Evolutionary conservation across 805 yeast genomes (phyloP), one percentile per base, ranked within the genome.

Genomic region (Starmerella kuoi): DNA sequence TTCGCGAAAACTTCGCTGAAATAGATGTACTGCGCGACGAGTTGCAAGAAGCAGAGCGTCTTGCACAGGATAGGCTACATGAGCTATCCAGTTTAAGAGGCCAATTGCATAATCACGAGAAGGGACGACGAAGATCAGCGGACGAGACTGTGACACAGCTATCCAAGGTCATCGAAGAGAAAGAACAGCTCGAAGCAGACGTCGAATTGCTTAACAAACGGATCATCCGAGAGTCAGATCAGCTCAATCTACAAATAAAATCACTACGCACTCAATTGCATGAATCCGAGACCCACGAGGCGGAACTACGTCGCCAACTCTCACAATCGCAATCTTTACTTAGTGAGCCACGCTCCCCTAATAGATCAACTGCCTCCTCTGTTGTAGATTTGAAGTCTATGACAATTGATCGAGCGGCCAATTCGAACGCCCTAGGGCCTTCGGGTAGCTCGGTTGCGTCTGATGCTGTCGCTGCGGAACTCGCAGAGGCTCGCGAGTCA

Each of bases 1-100:
- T 77, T 31, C 72, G 72, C 46, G 97, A 91, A 52, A 64, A 76
- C 1, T 69, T 68, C 33, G 67, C 67, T 40, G 70, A 73, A 48
- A 66, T 73, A 19, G 86, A 81, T 43, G 71, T 75, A 2, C 58
- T 87, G 23, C 86, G 82, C 51, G 94, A 85, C 43, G 95, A 87
- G 55, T 62, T 88, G n/a, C 65, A 71, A 9, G 96, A 87, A 44
- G 66, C 82, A 4, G 71, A 84, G 42, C 70, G 73, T 25, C 66
- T 77, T 59, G 61, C 87, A 2, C 91, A 79, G 55, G 95, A 86
- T 54, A 72, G 94, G 46, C 75, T 82, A 0, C 67, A 87, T 38
- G 97, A 88, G 60, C 69, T 84, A 0, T 66, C 77, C 1, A 76
- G 84, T 0, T 73, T 86, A 61, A 69, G 93, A 51, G 66, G 81